These are phyloP conservation scores for Fusarium phyllophilum DNA, from an alignment of 2,329 filamentous ascomycete species.

Conservation along the genomic window DNA sequence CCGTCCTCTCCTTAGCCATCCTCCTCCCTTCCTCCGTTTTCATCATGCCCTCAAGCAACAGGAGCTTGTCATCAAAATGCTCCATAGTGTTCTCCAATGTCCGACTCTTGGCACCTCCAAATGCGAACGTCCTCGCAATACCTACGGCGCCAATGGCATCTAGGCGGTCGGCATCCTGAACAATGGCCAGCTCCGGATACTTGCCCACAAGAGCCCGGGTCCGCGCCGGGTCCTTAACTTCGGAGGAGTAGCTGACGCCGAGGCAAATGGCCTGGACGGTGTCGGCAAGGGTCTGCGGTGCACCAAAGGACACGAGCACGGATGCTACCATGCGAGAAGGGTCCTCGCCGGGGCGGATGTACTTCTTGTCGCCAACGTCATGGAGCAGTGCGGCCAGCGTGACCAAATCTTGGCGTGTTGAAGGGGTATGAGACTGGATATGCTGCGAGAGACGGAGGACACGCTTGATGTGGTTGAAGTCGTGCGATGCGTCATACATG, in stretches of 20 bases:
- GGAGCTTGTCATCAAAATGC: constrained; percentile 82
- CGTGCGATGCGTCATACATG: constrained; percentile 85
- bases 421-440: constrained; percentile 65
- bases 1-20: constrained; percentile 64
- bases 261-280: constrained; percentile 78
- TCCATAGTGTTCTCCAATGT: constrained; percentile 73
- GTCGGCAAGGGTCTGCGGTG: constrained; percentile 65
- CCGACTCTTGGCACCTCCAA: constrained; percentile 71
- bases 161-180: constrained; percentile 93
- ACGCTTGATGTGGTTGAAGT: constrained; percentile 84
- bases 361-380: constrained; percentile 90
- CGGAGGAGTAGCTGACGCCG: constrained; percentile 81
- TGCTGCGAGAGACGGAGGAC: constrained; percentile 78
- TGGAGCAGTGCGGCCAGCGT: constrained; percentile 81
- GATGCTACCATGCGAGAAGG: constrained; percentile 64
- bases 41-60: constrained; percentile 72
- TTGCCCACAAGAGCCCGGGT: constrained; percentile 69
- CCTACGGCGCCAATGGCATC: constrained; percentile 91
- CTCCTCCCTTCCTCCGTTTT: constrained; percentile 67
- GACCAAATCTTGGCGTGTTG: constrained; percentile 59
- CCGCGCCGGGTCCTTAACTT: constrained; percentile 71
- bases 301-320: constrained; percentile 67
- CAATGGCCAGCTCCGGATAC: constrained; percentile 74
- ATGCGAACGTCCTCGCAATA: constrained; percentile 73
- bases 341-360: constrained; percentile 68